Evolutionary conservation across 108 stramenopile genomes (phyloP), one percentile per base, ranked within the genome.

Genomic region (Skeletonema menzelii): DNA sequence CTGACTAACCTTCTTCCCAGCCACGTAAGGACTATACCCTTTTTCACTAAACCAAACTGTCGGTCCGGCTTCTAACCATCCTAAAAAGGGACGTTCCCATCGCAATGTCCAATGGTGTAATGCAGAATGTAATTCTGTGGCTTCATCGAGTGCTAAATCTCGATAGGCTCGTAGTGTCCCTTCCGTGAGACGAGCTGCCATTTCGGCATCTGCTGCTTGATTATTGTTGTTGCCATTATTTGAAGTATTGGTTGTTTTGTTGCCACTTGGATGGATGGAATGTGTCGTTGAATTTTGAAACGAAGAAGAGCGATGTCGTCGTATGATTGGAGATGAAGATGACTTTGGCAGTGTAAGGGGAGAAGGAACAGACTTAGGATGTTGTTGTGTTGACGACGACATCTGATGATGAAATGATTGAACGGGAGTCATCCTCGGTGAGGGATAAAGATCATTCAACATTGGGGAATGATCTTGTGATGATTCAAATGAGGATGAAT

Each of bases 21-120:
- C 73, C 12, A 56, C 56, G 34, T 87, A 74, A 37, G 92, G 94
- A 77, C 82, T 82, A 72, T 91, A 87, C 6, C 87, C 87, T 27
- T 63, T 65, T 10, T 64, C 62, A 0, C 72, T 77, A 44, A 88
- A 79, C 90, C 90, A 95, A 15, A 86, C 82, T 63, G 27, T 49
- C 4, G 94, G 94, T 14, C 91, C 94, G 19, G 90, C 90, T 68
- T 92, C 90, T 2, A 95, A 53, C 89, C 88, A 91, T 2, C 82
- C 84, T n/a, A 90, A 59, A 2, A 92, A 61, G 12, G 94, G 94
- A 2, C 78, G 64, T 68, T 91, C 90, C 91, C 91, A 92, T 57
- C 91, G 75, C 60, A 76, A 65, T 6, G 90, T 87, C 91, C 91
- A 95, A 65, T 82, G 87, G 26, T 86, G 83, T 24, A 95, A 63